Evolutionary conservation across 768 basidiomycete genomes (phyloP).

Genomic region (Amyloporia xantha): DNA sequence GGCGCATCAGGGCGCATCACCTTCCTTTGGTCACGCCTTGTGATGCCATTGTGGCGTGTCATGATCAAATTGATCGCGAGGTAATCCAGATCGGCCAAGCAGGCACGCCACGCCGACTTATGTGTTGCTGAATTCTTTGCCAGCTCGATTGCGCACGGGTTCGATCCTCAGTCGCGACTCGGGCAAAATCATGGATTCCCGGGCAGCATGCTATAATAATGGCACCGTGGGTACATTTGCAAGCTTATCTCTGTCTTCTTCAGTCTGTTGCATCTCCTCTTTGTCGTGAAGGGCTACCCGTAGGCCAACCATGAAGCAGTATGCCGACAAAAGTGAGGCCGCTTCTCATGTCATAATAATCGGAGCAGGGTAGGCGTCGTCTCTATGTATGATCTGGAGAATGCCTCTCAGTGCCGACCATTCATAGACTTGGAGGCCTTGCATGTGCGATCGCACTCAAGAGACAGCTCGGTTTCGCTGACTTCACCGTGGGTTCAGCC

Average conservation of each 20-base stretch:
- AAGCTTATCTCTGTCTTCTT: background rate
- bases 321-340: slow-evolving; percentile 1
- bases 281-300: background rate
- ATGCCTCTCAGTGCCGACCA: too few species aligned
- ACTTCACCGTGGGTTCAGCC: slow-evolving; percentile 24
- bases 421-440: slow-evolving; percentile 23
- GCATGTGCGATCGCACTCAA: slow-evolving; percentile 26
- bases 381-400: background rate
- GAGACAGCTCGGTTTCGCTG: slow-evolving; percentile 21
- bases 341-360: slow-evolving; percentile 17
- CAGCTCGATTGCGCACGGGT: background rate
- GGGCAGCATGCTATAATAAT: background rate
- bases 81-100: background rate
- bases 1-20: too few species aligned
- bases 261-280: background rate
- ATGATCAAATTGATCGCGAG: background rate
- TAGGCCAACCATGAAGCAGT: background rate
- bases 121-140: background rate
- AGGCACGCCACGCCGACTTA: background rate
- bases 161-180: background rate
- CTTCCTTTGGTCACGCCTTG: background rate
- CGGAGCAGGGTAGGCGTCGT: slow-evolving; percentile 19
- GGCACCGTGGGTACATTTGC: background rate
- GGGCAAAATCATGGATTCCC: too few species aligned
- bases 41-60: background rate